phyloP scores from a whole-genome alignment of 257 asterid genomes.

The Rauvolfia tetraphylla region DNA sequence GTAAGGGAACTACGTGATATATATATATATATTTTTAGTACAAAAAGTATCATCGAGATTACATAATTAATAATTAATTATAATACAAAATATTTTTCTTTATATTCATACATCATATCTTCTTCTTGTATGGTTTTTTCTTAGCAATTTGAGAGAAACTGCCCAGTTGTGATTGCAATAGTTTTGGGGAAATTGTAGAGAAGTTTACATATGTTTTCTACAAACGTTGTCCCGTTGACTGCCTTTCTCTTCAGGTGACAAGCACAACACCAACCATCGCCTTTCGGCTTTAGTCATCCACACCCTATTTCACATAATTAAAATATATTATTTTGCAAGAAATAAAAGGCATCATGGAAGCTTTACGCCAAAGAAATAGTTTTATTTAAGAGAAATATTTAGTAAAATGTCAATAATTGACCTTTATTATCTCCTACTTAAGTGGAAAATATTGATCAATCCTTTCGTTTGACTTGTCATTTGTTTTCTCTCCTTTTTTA shows the following conservation, averaged over 20 bases:
- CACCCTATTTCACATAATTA: background rate
- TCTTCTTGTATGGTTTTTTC: background rate
- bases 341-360: background rate
- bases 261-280: background rate
- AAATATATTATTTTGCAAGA: background rate
- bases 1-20: no score
- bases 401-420: background rate
- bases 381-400: background rate
- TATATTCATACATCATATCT: no score
- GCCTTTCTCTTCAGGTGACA: background rate
- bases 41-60: no score
- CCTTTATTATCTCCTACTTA: slow-evolving; percentile 3
- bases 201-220: background rate
- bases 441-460: background rate
- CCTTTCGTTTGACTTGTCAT: background rate
- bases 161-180: background rate
- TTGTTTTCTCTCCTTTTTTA: background rate
- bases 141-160: background rate
- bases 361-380: background rate
- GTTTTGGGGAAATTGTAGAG: background rate
- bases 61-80: no score
- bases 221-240: background rate
- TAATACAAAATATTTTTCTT: no score
- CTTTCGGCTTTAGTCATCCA: background rate
- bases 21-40: no score